These are phyloP conservation scores for Danielozyma ontarioensis DNA, from an alignment of 805 yeast species.

Conservation along the genomic window DNA sequence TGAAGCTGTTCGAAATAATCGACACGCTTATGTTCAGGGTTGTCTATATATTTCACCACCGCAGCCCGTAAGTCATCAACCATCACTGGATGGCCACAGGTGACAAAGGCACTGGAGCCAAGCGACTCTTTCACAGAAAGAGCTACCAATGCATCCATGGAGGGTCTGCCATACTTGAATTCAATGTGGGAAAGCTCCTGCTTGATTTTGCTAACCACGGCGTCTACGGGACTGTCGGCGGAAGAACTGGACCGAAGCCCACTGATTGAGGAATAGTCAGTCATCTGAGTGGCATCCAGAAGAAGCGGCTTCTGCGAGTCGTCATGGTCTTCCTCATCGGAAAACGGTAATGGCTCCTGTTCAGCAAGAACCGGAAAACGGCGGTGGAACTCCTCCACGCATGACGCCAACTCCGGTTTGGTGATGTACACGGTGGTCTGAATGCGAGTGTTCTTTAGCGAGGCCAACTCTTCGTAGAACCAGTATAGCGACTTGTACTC, in stretches of 20 bases:
- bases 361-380: not conserved
- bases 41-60: conserved; percentile 10
- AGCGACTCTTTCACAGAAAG: conserved; percentile 6
- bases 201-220: conserved; percentile 8
- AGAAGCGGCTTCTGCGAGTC: not conserved
- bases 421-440: conserved; percentile 35
- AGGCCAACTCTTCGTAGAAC: conserved; percentile 19
- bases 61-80: conserved; percentile 25
- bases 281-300: not conserved
- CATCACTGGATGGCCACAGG: conserved; percentile 31
- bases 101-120: conserved; percentile 17
- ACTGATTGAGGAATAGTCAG: not conserved
- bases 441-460: conserved; percentile 14
- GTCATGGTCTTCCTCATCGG: not conserved
- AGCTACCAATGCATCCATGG: conserved; percentile 2
- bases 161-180: conserved; percentile 29
- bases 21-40: conserved; percentile 9
- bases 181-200: conserved; percentile 26
- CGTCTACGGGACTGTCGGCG: not conserved
- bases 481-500: conserved; percentile 16
- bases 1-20: conserved; percentile 15
- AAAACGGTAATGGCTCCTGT: not conserved
- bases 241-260: not conserved
- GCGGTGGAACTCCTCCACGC: not conserved
- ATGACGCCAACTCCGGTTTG: conserved; percentile 11